Evolutionary conservation across 2,329 filamentous ascomycete species (phyloP).

Genomic region (Neonectria magnoliae): DNA sequence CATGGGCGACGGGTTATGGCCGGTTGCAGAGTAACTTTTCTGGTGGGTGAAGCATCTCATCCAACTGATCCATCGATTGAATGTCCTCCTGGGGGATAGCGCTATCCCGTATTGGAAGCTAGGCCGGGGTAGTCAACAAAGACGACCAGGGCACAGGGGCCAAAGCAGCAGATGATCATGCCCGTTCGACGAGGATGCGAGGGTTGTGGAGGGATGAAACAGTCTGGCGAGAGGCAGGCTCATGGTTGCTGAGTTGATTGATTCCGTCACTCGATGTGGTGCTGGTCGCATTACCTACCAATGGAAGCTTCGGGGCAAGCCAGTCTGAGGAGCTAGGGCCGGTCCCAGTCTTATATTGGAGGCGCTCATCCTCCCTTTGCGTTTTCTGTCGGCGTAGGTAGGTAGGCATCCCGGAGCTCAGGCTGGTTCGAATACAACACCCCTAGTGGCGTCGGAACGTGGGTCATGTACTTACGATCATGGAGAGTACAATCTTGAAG

Average conservation of each 20-base stretch:
- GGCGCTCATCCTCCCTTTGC: background rate
- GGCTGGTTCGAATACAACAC: background rate
- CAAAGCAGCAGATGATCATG: slow-evolving; percentile 25
- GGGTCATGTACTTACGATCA: slow-evolving; percentile 1
- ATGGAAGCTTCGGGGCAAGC: background rate
- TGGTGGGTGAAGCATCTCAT: slow-evolving; percentile 34
- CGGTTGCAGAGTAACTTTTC: slow-evolving; percentile 39
- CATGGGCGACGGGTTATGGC: slow-evolving; percentile 8
- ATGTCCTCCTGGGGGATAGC: slow-evolving; percentile 36
- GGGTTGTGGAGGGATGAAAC: background rate
- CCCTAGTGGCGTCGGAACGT: slow-evolving; percentile 13
- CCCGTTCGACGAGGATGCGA: slow-evolving; percentile 14
- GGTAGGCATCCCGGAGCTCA: background rate
- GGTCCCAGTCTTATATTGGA: background rate
- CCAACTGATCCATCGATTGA: slow-evolving; percentile 30
- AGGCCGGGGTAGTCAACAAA: slow-evolving; percentile 25
- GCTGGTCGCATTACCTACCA: slow-evolving; percentile 1
- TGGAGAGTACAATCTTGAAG: slow-evolving; percentile 1
- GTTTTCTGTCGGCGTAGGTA: background rate
- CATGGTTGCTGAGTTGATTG: background rate
- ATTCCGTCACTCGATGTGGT: background rate
- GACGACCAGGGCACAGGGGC: slow-evolving; percentile 7
- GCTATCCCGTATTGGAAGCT: slow-evolving; percentile 28
- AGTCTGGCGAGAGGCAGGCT: slow-evolving; percentile 9
- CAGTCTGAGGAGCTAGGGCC: background rate